Evolutionary conservation across 163 green algal genomes (phyloP).

Genomic region (Scenedesmus sp.): DNA sequence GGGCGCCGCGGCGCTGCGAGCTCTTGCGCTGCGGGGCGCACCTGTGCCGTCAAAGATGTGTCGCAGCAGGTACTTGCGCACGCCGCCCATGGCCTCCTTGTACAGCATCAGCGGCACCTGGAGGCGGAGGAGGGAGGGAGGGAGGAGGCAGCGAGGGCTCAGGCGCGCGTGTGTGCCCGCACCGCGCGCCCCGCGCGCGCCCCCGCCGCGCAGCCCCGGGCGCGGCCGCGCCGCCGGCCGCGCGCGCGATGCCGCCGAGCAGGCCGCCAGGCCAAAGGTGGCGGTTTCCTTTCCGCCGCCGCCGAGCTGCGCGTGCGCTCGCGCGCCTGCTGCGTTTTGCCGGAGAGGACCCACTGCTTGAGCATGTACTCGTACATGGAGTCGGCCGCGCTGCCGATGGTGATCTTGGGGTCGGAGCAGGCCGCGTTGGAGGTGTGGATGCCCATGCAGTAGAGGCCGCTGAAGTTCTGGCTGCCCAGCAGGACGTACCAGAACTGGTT

Average conservation of each 20-base stretch:
- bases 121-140: not conserved
- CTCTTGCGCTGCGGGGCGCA: no score
- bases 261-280: no score
- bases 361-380: slow-evolving; percentile 95
- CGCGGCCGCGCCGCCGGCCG: no score
- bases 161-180: no score
- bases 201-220: no score
- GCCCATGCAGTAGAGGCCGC: slow-evolving; percentile 58
- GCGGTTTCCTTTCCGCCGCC: no score
- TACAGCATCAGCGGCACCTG: slow-evolving; percentile 71
- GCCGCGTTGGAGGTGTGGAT: slow-evolving; percentile 13
- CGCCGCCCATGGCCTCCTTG: slow-evolving; percentile 65
- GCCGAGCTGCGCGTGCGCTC: no score
- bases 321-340: slow-evolving; percentile 58
- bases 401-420: slow-evolving; percentile 21
- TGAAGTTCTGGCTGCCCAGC: slow-evolving; percentile 34
- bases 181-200: no score
- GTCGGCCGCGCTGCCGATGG: slow-evolving; percentile 60
- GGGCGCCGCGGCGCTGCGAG: no score
- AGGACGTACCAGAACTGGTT: slow-evolving; percentile 57
- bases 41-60: slow-evolving; percentile 28
- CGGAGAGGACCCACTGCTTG: slow-evolving; percentile 88
- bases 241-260: no score
- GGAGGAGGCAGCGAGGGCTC: not conserved
- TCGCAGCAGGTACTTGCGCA: slow-evolving; percentile 67